Percentiles rank a stretch among this genome's conserved stretches.
phyloP scores from a whole-genome alignment of 441 rosid genomes.

The Populus hybrid region DNA sequence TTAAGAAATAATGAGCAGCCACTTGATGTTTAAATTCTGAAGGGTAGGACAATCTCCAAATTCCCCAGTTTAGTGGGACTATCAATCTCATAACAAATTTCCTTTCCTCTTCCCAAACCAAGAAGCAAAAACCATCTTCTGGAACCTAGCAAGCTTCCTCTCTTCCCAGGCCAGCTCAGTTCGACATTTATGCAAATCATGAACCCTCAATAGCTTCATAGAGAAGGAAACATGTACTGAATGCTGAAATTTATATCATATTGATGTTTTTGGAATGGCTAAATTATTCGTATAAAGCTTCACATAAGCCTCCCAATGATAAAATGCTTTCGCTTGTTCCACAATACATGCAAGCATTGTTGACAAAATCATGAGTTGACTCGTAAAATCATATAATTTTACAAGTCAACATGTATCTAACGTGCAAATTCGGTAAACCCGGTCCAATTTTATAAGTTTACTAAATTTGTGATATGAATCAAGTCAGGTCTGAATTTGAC shows the following conservation, averaged over 20 bases:
- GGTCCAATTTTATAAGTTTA: no score
- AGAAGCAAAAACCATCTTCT: background rate
- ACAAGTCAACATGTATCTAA: no score
- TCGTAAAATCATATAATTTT: no score
- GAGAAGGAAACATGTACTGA: background rate
- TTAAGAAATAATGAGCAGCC: background rate
- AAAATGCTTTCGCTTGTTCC: background rate
- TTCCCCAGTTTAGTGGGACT: background rate
- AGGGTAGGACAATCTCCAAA: background rate
- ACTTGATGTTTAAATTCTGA: background rate
- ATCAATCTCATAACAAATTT: background rate
- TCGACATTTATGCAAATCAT: background rate
- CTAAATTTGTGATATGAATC: no score
- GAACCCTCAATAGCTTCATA: background rate
- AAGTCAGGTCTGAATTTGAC: no score
- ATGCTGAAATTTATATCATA: background rate
- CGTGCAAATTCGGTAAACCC: no score
- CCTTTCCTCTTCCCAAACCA: background rate
- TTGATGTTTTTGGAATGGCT: background rate
- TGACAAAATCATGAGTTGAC: no score
- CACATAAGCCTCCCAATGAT: background rate
- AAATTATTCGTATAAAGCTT: background rate
- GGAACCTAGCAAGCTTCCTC: background rate
- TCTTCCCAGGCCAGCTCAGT: background rate
- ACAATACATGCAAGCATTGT: background rate